Evolutionary conservation across 306 rosid species (phyloP).

Genomic region (Carpinus fangiana): DNA sequence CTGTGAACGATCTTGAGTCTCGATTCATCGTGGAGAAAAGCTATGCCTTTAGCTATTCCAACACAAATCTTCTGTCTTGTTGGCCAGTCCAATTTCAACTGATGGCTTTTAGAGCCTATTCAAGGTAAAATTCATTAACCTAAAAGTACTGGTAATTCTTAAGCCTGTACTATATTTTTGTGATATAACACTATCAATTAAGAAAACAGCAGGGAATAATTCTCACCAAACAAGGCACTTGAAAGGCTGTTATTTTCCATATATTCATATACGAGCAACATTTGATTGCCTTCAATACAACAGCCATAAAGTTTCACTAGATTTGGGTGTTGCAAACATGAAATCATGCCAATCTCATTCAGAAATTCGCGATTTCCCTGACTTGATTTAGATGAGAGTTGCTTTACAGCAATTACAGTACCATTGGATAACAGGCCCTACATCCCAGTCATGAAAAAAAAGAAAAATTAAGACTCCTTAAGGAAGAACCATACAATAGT

Average conservation of each 20-base stretch:
- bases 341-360: constrained; percentile 32
- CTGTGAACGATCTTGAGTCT: background rate
- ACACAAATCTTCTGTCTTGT: constrained; percentile 39
- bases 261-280: constrained; percentile 11
- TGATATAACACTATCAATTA: background rate
- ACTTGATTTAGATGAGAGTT: constrained; percentile 29
- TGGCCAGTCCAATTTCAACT: constrained; percentile 1
- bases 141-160: background rate
- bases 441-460: background rate
- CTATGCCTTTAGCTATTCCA: background rate
- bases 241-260: constrained; percentile 17
- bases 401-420: constrained; percentile 23
- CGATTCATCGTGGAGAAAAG: background rate
- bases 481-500: background rate
- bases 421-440: constrained; percentile 25
- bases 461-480: background rate
- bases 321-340: constrained; percentile 28
- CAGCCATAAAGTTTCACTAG: constrained; percentile 26
- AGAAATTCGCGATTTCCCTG: constrained; percentile 32
- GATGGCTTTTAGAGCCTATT: background rate
- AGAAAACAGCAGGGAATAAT: background rate
- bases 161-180: background rate
- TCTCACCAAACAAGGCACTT: constrained; percentile 4
- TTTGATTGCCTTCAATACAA: constrained; percentile 20
- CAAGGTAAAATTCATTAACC: background rate